These are phyloP conservation scores for Neurospora hispaniola DNA, from an alignment of 495 filamentous ascomycete genomes.

Conservation along the genomic window DNA sequence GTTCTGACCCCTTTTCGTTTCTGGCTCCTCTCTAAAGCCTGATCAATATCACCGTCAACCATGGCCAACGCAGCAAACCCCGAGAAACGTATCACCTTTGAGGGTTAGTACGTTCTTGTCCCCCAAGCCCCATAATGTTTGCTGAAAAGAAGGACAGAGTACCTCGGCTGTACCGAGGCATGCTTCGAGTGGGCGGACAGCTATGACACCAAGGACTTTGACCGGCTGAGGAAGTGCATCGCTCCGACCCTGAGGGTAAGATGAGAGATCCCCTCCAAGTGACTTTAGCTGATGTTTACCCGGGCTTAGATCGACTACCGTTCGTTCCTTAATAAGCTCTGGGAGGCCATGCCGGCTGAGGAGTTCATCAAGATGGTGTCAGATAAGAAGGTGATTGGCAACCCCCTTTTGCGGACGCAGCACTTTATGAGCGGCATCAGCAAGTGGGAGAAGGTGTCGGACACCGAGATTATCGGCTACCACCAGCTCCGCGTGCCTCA, in stretches of 20 bases:
- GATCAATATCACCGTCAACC: background rate
- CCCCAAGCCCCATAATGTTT: background rate
- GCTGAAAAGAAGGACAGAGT: slow-evolving; percentile 27
- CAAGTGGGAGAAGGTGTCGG: slow-evolving; percentile 59
- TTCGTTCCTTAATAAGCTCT: slow-evolving; percentile 58
- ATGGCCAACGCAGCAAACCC: slow-evolving; percentile 16
- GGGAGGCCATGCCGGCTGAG: slow-evolving; percentile 61
- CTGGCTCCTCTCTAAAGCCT: background rate
- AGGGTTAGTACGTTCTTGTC: slow-evolving; percentile 10
- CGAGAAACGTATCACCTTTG: slow-evolving; percentile 18
- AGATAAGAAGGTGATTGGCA: slow-evolving; percentile 54
- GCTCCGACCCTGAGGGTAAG: slow-evolving; percentile 54
- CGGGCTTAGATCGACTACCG: slow-evolving; percentile 54
- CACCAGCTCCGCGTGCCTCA: slow-evolving; percentile 74
- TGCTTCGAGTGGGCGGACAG: slow-evolving; percentile 72
- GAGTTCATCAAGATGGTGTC: slow-evolving; percentile 64
- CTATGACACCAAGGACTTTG: slow-evolving; percentile 78
- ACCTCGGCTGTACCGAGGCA: slow-evolving; percentile 40
- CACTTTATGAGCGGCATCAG: slow-evolving; percentile 63
- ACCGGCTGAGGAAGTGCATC: slow-evolving; percentile 56
- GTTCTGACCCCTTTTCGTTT: background rate
- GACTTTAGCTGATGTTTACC: background rate
- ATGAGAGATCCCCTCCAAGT: background rate
- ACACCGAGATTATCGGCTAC: slow-evolving; percentile 57
- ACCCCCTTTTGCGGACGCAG: slow-evolving; percentile 61